Percentiles rank a stretch among this genome's conserved stretches.
Conservation (phyloP, 176 grass and related monocot genomes). For the Zizania latifolia region DNA sequence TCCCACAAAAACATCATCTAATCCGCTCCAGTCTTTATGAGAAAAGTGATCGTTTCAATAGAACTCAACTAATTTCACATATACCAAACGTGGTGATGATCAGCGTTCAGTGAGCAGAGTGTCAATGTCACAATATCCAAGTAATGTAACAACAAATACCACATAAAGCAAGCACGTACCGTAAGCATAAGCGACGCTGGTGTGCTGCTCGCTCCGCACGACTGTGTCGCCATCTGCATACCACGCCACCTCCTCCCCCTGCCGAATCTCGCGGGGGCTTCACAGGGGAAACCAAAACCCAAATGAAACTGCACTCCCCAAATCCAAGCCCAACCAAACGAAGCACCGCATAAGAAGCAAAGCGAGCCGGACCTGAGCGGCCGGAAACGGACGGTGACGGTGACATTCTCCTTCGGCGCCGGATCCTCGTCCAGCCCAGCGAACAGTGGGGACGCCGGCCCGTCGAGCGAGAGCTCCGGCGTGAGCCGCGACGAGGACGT, state of each 20-base stretch:
- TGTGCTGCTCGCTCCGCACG: conserved; percentile 84
- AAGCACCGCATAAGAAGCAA: background rate
- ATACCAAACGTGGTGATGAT: background rate
- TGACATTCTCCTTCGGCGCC: conserved; percentile 83
- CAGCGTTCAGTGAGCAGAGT: background rate
- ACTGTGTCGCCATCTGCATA: conserved; percentile 95
- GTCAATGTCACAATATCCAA: background rate
- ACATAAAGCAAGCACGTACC: conserved; percentile 44
- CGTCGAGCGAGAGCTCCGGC: conserved; percentile 67
- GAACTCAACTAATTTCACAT: background rate
- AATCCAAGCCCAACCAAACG: conserved; percentile 25
- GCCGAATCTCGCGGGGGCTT: conserved; percentile 96
- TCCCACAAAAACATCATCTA: background rate
- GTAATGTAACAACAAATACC: conserved; percentile 5
- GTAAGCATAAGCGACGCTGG: conserved; percentile 80
- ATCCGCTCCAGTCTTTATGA: background rate
- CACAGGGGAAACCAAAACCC: conserved; percentile 31
- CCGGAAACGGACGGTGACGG: conserved; percentile 94
- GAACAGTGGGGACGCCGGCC: conserved; percentile 53
- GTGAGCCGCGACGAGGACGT: conserved; percentile 65
- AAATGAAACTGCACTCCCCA: conserved; percentile 43
- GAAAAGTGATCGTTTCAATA: background rate
- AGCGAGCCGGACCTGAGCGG: conserved; percentile 64
- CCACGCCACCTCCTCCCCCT: conserved; percentile 96
- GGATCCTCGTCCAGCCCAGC: conserved; percentile 41